Evolutionary conservation across 164 flowering plant genomes (phyloP).

Genomic region (Umbellularia californica): DNA sequence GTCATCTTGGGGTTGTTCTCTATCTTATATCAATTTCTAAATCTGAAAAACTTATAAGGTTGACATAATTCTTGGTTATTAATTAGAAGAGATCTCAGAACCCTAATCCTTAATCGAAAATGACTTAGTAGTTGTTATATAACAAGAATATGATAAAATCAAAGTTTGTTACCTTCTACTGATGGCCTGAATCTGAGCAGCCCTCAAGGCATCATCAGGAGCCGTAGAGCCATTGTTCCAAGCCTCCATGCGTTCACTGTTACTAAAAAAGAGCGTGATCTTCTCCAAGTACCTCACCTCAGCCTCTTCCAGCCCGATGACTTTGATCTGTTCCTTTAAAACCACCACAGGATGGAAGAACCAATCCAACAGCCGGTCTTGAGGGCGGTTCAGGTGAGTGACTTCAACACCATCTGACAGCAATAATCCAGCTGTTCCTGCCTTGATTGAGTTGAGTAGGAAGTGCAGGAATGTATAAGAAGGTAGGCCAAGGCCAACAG

Average conservation of each 20-base stretch:
- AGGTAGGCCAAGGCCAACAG: conserved; percentile 64
- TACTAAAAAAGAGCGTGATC: conserved; percentile 46
- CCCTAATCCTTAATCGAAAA: neutral
- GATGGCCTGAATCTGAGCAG: conserved; percentile 86
- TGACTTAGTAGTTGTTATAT: neutral
- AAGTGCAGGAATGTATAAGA: conserved; percentile 49
- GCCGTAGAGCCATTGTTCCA: conserved; percentile 60
- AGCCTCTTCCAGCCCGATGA: conserved; percentile 41
- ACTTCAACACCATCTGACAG: conserved; percentile 58
- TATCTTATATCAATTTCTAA: neutral
- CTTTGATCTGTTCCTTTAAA: conserved; percentile 72
- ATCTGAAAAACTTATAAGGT: neutral
- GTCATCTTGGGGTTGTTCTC: too few relatives aligned
- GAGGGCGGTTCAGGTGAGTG: conserved; percentile 66
- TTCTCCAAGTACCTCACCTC: conserved; percentile 68
- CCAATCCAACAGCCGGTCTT: conserved; percentile 82
- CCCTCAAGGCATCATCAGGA: conserved; percentile 62
- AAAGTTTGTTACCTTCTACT: conserved; percentile 62
- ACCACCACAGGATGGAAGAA: conserved; percentile 79
- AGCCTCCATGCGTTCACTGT: conserved; percentile 45
- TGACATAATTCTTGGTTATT: neutral
- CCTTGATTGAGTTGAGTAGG: conserved; percentile 58
- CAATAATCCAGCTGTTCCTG: conserved; percentile 60
- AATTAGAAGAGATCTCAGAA: neutral
- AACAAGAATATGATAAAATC: neutral